These are phyloP conservation scores for Spathaspora sp. DNA, from an alignment of 1,139 yeast genomes.

Conservation along the genomic window DNA sequence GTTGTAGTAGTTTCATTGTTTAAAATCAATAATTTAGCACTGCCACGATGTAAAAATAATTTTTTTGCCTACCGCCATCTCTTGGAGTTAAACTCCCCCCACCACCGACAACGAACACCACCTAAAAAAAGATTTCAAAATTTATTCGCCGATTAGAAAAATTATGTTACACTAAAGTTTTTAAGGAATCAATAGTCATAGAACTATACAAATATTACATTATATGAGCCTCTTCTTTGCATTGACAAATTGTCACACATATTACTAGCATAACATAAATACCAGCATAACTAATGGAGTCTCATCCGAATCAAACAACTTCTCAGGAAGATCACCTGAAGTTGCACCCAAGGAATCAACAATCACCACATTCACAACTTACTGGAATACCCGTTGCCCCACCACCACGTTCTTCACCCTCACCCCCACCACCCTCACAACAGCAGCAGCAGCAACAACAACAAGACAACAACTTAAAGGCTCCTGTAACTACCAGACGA, in stretches of 20 bases:
- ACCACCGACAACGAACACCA: no score
- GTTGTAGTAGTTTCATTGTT: no score
- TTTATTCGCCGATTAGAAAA: no score
- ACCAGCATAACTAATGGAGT: not conserved
- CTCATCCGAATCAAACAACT: not conserved
- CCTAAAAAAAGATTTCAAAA: no score
- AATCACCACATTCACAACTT: not conserved
- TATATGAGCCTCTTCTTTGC: not conserved
- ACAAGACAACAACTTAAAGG: not conserved
- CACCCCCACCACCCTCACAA: conserved; percentile 23
- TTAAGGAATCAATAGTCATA: not conserved
- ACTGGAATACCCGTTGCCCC: conserved; percentile 21
- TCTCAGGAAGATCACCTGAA: not conserved
- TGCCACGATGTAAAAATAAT: no score
- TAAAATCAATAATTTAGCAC: no score
- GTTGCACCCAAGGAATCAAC: not conserved
- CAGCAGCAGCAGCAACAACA: conserved; percentile 16
- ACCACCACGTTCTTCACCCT: conserved; percentile 10
- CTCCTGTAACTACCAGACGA: conserved; percentile 30
- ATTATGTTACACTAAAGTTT: not conserved
- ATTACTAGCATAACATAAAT: not conserved
- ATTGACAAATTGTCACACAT: not conserved
- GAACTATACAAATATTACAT: not conserved
- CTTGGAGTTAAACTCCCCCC: no score
- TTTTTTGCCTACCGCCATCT: no score